Evolutionary conservation across 352 stramenopile species (phyloP), one percentile per base, ranked within the genome.

Genomic region (Phytophthora pseudosyringae): DNA sequence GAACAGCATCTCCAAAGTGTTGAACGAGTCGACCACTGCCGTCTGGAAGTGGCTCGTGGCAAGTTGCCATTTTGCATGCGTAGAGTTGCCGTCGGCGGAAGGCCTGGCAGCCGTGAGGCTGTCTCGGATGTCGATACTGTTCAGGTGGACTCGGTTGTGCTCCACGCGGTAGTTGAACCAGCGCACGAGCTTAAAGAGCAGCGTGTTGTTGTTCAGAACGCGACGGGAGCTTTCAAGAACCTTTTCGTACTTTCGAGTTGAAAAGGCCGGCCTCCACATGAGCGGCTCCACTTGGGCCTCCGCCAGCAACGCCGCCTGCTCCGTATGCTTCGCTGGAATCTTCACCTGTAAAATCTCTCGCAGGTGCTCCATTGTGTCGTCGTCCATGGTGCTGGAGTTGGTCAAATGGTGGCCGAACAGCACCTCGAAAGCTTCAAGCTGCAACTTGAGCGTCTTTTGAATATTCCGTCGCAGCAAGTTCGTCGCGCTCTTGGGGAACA

Each of bases 171-270:
- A 87, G 41, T 76, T 76, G 46, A 88, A 90, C 84, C 84, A 93
- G 10, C 67, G 65, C 26, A 91, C 76, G 7, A 93, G 68, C 54
- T 93, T 93, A 53, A 78, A 93, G 0, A 93, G 67, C 44, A 93
- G 43, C 5, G 84, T 89, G 59, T 89, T 91, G 78, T 90, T 90
- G 71, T 87, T 91, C 12, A 93, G 71, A 33, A 93, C 57, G 1
- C 82, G 82, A 38, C 85, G 73, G 13, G 75, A 90, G 21, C 59
- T 81, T 26, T 91, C 74, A 7, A 93, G 69, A 4, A 93, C 74
- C 7, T 59, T 59, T 51, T 86, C 71, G 51, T 93, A 93, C 59
- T 93, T 93, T 46, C 73, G 66, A 45, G 68, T 58, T 11, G 85
- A 93, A 51, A 91, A 93, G 21, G 62, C 46, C 5, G 79, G 85